Evolutionary conservation across 768 basidiomycete species (phyloP).

Genomic region (Leccinum longicurvipes): DNA sequence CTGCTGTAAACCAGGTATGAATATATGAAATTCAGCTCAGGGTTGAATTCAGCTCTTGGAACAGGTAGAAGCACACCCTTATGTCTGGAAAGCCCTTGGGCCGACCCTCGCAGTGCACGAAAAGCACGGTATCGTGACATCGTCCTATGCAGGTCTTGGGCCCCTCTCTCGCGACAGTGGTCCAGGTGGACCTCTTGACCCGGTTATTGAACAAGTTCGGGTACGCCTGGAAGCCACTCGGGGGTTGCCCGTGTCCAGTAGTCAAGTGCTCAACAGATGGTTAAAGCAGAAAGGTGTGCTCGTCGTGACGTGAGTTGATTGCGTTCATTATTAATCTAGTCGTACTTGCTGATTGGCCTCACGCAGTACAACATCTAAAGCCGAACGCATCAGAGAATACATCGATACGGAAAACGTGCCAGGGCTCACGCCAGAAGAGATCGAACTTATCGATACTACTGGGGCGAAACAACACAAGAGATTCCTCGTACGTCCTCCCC

Average conservation of each 20-base stretch:
- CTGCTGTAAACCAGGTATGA: constrained; percentile 53
- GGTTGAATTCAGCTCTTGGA: constrained; percentile 31
- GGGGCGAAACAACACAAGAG: constrained; percentile 23
- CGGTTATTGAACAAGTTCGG: constrained; percentile 36
- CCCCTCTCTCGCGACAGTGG: constrained; percentile 37
- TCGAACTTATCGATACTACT: constrained; percentile 24
- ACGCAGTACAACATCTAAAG: constrained; percentile 33
- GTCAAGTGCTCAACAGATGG: constrained; percentile 32
- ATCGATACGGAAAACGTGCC: constrained; percentile 28
- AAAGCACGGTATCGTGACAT: constrained; percentile 36
- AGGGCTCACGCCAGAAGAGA: constrained; percentile 24
- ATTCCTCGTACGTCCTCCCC: constrained; percentile 23
- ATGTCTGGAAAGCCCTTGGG: constrained; percentile 42
- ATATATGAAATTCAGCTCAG: constrained; percentile 41
- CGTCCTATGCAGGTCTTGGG: constrained; percentile 39
- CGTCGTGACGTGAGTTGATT: constrained; percentile 29
- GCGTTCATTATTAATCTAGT: background rate
- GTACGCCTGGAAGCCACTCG: constrained; percentile 24
- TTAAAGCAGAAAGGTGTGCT: constrained; percentile 28
- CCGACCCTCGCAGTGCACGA: constrained; percentile 34
- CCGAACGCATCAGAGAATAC: constrained; percentile 32
- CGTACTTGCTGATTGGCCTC: background rate
- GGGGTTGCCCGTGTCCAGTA: constrained; percentile 24
- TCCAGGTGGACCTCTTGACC: constrained; percentile 39
- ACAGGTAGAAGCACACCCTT: constrained; percentile 54